Evolutionary conservation across 768 basidiomycete species (phyloP).

Genomic region (Tricholoma sp.): DNA sequence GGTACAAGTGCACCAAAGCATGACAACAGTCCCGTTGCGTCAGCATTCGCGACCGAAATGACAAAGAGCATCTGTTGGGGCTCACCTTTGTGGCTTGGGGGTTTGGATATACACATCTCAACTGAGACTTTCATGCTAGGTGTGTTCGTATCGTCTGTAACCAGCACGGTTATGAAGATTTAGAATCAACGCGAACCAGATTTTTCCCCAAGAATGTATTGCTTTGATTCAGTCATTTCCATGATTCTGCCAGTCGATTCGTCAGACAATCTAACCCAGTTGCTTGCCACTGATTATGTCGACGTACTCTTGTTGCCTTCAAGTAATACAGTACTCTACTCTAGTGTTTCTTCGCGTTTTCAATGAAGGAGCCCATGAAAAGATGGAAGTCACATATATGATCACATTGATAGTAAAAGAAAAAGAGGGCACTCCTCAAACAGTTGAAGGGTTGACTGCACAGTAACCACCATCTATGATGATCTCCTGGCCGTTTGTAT

Average conservation of each 20-base stretch:
- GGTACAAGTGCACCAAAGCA: conserved; percentile 28
- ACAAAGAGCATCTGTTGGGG: conserved; percentile 21
- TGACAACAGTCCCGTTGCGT: conserved; percentile 16
- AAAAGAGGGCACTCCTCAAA: conserved; percentile 20
- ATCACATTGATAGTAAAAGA: neutral
- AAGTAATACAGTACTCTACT: neutral
- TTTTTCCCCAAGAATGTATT: neutral
- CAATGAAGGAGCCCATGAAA: too few species aligned
- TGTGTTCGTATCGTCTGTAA: conserved; percentile 30
- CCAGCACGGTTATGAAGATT: conserved; percentile 22
- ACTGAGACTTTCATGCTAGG: conserved; percentile 28
- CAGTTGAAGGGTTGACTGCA: conserved; percentile 62
- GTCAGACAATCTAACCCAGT: neutral
- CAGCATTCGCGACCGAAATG: conserved; percentile 29
- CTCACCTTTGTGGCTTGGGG: conserved; percentile 27
- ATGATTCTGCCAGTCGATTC: neutral
- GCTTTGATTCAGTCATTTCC: neutral
- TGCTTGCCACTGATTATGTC: neutral
- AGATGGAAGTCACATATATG: neutral
- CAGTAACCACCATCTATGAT: conserved; percentile 72
- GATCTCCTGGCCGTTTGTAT: conserved; percentile 76
- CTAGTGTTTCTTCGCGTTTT: too few species aligned
- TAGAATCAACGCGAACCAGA: neutral
- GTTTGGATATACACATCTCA: conserved; percentile 38
- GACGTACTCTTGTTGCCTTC: neutral